Evolutionary conservation across 306 rosid species (phyloP), one percentile per base, ranked within the genome.

Genomic region (Malus fusca): DNA sequence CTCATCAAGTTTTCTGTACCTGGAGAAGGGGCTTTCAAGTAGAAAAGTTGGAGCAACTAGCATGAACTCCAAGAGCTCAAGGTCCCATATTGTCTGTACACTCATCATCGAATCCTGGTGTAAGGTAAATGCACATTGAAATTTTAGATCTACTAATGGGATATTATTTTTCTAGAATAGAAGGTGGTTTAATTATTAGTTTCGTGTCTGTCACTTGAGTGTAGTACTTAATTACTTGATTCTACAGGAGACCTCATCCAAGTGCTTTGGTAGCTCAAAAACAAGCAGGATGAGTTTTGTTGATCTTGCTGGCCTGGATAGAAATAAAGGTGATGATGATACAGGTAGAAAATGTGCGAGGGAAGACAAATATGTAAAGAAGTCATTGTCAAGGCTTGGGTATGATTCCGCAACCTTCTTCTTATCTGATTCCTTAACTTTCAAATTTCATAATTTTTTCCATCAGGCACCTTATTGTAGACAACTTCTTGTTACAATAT

Each of bases 1-100:
- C 68, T 64, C 43, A 72, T 71, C 71, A 68, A 31, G 19, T 25
- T 77, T 51, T 77, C 59, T 44, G 19, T 33, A 25, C 73, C 62
- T 69, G 83, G 70, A 82, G 82, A 90, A 95, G 99, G 99, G 99
- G 42, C 97, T 95, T 71, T 95, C 99, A 40, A 92, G 93, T 79
- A 90, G 96, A 88, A 95, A 92, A 88, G 97, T 90, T 65, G 97
- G 97, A 83, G 90, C 97, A 59, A 88, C 97, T 66, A 85, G 92
- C 80, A 79, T 85, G 83, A 92, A 90, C 77, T 89, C 99, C 53
- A 91, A 92, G 90, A 89, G 97, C 86, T 95, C 99, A 58, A 89
- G 93, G 74, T 95, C 99, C 71, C 99, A 95, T 74, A 87, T 95
- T 71, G 82, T 95, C 80, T 92, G 88, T 80, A 95, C 93, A 40